Percentiles rank a stretch among this genome's conserved stretches.
These are phyloP conservation scores for Hippophae gyantsensis DNA, from an alignment of 306 rosid genomes.

Conservation along the genomic window DNA sequence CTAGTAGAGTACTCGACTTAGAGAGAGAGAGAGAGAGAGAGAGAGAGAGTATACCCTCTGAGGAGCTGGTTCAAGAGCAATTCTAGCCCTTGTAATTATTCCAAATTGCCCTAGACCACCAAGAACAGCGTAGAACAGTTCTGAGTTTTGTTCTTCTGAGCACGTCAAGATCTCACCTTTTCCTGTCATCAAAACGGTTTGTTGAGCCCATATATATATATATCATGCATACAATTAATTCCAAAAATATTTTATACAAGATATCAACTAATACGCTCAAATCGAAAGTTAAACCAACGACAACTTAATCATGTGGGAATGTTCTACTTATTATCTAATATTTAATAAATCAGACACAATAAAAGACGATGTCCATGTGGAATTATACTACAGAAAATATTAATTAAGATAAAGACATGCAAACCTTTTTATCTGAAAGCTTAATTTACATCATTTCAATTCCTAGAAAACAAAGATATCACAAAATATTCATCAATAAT, in stretches of 20 bases:
- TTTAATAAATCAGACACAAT: constrained; percentile 2
- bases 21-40: constrained; percentile 3
- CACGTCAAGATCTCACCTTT: constrained; percentile 80
- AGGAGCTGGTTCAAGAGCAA: constrained; percentile 84
- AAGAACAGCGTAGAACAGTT: constrained; percentile 76
- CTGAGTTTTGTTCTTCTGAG: constrained; percentile 62
- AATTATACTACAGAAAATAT: neutral
- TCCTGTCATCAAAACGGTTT: constrained; percentile 32
- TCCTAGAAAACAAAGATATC: too few species aligned
- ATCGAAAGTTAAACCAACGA: neutral
- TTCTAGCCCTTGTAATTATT: constrained; percentile 84
- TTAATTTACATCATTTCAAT: neutral
- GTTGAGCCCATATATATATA: neutral
- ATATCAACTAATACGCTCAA: neutral
- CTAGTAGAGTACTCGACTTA: too few species aligned
- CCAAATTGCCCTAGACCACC: constrained; percentile 99
- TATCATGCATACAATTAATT: too few species aligned
- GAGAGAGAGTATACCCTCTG: constrained; percentile 43
- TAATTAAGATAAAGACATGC: neutral
- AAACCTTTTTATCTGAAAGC: neutral
- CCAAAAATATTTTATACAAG: neutral
- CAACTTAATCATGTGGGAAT: constrained; percentile 10
- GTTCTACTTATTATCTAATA: neutral
- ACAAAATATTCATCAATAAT: too few species aligned
- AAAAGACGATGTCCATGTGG: constrained; percentile 2